Evolutionary conservation across 2,329 filamentous ascomycete genomes (phyloP), one percentile per base, ranked within the genome.

Genomic region (Apiospora sp.): DNA sequence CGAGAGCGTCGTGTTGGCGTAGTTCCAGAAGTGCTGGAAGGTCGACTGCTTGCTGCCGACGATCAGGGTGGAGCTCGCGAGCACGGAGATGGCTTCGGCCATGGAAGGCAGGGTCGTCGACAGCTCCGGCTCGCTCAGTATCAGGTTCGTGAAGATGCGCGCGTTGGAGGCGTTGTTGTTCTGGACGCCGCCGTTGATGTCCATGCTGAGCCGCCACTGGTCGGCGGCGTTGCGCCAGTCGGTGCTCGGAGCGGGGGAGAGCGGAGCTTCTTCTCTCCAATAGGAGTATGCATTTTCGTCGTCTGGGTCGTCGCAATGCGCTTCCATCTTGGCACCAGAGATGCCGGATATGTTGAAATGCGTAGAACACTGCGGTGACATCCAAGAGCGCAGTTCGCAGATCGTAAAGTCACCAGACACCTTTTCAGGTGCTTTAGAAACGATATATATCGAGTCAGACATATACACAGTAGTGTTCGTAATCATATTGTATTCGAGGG

Each of bases 51-150:
- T 81, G 2, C 90, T 83, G 12, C 89, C 86, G 61, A 91, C 84
- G 12, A 95, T 86, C 0, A 95, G 80, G 0, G 92, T 94, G 48
- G 89, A 91, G 4, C 90, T 89, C 0, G 89, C 88, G 76, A 95
- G 86, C 0, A 94, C 92, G 0, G 93, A 92, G 0, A 96, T 80
- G 0, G 92, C 91, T 81, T 96, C 94, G 0, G 90, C 91, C n/a
- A 93, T 86, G 2, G 91, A 93, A 0, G 94, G 94, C 0, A 92
- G 80, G 0, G 81, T 78, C 0, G 84, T 80, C 46, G 87, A 83
- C 0, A 94, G 84, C 0, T 72, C 70, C 0, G 82, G 80, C 4
- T 79, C 43, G 0, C 71, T 69, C 0, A 89, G 85, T 6, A 89
- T 85, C 16, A 89, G 81, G 74, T 92, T 87, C 37, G 88, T 89